A percentile compares a stretch with the other conserved stretches of the same genome.
Evolutionary conservation across 2,329 filamentous ascomycete species (phyloP).

Genomic region (Elsinoe perseae): DNA sequence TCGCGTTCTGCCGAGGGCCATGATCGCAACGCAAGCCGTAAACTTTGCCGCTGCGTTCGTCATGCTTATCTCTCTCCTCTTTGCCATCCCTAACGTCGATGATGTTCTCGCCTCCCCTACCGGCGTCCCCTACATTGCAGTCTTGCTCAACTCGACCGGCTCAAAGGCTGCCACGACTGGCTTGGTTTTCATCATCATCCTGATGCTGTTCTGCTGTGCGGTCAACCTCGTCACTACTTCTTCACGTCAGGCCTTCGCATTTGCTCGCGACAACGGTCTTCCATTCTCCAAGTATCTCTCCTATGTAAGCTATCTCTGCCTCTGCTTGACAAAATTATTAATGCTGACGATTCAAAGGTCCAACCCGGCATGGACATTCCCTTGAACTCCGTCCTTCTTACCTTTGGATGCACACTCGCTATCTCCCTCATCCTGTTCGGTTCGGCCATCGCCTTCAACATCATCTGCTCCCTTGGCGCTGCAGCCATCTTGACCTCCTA

Average conservation of each 20-base stretch:
- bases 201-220: conserved; percentile 12
- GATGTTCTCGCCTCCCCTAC: conserved; percentile 24
- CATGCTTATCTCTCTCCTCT: conserved; percentile 25
- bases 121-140: conserved; percentile 21
- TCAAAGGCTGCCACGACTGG: conserved; percentile 22
- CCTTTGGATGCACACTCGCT: conserved; percentile 20
- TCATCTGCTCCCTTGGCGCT: conserved; percentile 20
- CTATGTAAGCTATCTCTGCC: background rate
- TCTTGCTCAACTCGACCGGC: conserved; percentile 24
- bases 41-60: conserved; percentile 22
- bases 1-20: conserved; percentile 21
- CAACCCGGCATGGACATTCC: conserved; percentile 22
- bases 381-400: conserved; percentile 19
- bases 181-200: conserved; percentile 20
- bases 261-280: conserved; percentile 21
- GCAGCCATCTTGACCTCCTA: conserved; percentile 21
- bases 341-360: conserved; percentile 18
- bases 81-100: conserved; percentile 26
- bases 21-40: conserved; percentile 21
- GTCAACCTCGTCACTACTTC: conserved; percentile 27
- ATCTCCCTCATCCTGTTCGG: conserved; percentile 23
- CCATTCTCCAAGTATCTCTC: conserved; percentile 20
- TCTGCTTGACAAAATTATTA: background rate
- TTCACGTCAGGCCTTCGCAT: conserved; percentile 20
- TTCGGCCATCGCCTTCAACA: conserved; percentile 22